Conservation (phyloP, 371 early-diverging fungal species). For the Antonospora locustae region DNA sequence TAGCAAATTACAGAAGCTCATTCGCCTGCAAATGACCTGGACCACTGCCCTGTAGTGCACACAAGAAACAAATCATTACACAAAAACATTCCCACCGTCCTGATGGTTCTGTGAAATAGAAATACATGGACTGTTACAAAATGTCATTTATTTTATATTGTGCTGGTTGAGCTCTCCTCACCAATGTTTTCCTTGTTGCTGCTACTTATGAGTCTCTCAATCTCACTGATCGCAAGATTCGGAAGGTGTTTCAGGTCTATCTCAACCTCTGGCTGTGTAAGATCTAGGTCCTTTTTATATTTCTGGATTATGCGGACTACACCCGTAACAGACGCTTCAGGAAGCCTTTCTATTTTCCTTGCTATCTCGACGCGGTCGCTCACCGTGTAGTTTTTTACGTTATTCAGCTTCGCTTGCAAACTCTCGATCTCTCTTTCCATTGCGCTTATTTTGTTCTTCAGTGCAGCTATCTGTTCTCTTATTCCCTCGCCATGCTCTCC, state of each 20-base stretch:
- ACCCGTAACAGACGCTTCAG: conserved; percentile 21
- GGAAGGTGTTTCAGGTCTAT: conserved; percentile 41
- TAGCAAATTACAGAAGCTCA: too few relatives aligned
- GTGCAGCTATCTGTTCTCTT: conserved; percentile 30
- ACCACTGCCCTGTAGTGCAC: too few relatives aligned
- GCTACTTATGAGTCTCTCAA: too few relatives aligned
- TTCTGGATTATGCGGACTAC: conserved; percentile 37
- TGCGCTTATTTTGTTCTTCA: conserved; percentile 43
- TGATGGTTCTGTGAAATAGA: too few relatives aligned
- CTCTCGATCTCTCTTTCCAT: conserved; percentile 39
- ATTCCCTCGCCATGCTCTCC: conserved; percentile 19
- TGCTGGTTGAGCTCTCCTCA: too few relatives aligned
- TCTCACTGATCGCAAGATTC: conserved; percentile 38
- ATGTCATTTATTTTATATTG: too few relatives aligned
- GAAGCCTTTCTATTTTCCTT: conserved; percentile 23
- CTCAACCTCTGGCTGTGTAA: conserved; percentile 46
- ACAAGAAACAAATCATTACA: too few relatives aligned
- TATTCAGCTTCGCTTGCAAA: conserved; percentile 34
- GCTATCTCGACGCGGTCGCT: conserved; percentile 33
- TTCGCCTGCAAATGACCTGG: too few relatives aligned
- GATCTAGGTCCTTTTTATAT: conserved; percentile 14
- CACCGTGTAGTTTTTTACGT: conserved; percentile 21
- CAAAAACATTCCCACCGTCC: too few relatives aligned
- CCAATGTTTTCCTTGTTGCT: too few relatives aligned
- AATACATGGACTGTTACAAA: too few relatives aligned